A percentile compares a stretch with the other conserved stretches of the same genome.
phyloP scores from a whole-genome alignment of 352 stramenopile species.

The Phytopythium helicoides region DNA sequence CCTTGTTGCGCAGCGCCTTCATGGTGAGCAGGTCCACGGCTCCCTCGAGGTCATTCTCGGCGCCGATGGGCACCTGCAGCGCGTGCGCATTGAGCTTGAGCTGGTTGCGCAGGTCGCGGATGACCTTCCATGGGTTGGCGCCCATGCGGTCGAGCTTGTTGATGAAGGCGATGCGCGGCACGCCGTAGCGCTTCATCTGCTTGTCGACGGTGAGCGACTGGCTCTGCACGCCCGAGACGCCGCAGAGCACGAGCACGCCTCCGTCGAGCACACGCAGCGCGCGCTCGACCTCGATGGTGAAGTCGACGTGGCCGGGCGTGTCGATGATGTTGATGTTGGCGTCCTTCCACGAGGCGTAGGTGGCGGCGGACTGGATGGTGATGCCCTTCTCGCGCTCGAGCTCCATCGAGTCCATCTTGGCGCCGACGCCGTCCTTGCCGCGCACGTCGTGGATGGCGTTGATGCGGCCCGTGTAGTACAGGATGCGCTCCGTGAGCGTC shows the following conservation, averaged over 20 bases:
- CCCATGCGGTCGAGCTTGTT: constrained; percentile 99
- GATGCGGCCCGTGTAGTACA: constrained; percentile 99
- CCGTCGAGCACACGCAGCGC: constrained; percentile 98
- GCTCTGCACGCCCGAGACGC: constrained; percentile 94
- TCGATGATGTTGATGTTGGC: constrained; percentile 99
- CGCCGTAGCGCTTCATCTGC: constrained; percentile 99
- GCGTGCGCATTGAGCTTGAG: constrained; percentile 96
- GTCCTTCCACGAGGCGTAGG: constrained; percentile 95
- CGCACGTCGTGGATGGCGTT: constrained; percentile 95
- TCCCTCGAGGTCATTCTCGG: constrained; percentile 94
- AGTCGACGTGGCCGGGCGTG: constrained; percentile 99
- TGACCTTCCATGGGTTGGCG: constrained; percentile 94
- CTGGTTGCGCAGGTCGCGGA: constrained; percentile 93
- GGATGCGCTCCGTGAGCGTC: constrained; percentile 98
- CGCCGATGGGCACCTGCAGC: constrained; percentile 97
- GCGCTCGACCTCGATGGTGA: constrained; percentile 98
- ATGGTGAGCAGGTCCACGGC: constrained; percentile 96
- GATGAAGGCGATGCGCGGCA: constrained; percentile 98
- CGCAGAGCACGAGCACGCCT: constrained; percentile 93
- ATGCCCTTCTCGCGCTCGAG: constrained; percentile 99
- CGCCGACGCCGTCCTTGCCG: constrained; percentile 97
- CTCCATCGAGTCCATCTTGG: too few species aligned
- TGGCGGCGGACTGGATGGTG: constrained; percentile 99
- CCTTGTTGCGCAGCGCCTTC: constrained; percentile 91
- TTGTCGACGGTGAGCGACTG: constrained; percentile 99